Conservation (phyloP, 345 rosid species). For the Rhizophora mangle region DNA sequence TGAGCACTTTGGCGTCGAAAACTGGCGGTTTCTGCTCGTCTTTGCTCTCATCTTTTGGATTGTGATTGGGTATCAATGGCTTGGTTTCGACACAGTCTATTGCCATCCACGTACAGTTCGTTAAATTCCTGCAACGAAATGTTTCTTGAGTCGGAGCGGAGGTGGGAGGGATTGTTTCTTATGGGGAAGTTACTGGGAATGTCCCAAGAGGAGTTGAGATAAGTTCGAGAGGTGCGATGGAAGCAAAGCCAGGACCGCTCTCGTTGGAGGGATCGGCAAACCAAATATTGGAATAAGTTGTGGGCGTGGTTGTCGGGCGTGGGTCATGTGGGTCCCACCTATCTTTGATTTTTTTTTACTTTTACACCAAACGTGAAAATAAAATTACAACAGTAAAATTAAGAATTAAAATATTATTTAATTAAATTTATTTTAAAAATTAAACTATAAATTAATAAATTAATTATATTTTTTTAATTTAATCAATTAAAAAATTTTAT, state of each 20-base stretch:
- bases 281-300: slow-evolving; percentile 54
- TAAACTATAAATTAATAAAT: too few relatives aligned
- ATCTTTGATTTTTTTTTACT: too few relatives aligned
- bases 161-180: slow-evolving; percentile 9
- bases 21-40: slow-evolving; percentile 36
- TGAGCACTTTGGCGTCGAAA: slow-evolving; percentile 64
- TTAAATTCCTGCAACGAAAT: too few relatives aligned
- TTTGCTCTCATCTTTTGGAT: slow-evolving; percentile 29
- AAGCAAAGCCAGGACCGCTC: slow-evolving; percentile 53
- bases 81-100: slow-evolving; percentile 21
- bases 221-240: neutral
- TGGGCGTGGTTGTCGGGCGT: neutral
- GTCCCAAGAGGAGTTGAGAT: neutral
- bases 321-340: too few relatives aligned
- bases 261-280: slow-evolving; percentile 39
- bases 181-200: neutral
- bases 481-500: too few relatives aligned
- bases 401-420: too few relatives aligned
- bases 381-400: too few relatives aligned
- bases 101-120: slow-evolving; percentile 29
- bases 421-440: too few relatives aligned
- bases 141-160: neutral
- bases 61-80: slow-evolving; percentile 17
- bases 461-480: too few relatives aligned
- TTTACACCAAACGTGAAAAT: too few relatives aligned